phyloP scores from a whole-genome alignment of 768 basidiomycete genomes.

The Lactifluus echinatus region DNA sequence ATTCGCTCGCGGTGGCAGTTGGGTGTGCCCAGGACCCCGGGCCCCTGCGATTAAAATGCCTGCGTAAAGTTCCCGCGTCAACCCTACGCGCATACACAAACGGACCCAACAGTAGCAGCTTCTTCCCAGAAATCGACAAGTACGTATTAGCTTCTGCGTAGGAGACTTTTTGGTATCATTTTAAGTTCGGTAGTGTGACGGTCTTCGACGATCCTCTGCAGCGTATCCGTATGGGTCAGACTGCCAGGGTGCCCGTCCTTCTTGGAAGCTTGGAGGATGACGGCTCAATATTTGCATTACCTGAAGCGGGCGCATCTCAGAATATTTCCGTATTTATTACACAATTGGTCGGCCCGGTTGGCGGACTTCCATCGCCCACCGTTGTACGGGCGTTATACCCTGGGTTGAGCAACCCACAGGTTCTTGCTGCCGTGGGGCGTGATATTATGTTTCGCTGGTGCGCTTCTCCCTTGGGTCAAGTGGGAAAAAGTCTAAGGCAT shows the following conservation, averaged over 20 bases:
- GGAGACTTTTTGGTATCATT: neutral
- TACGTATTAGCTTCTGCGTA: neutral
- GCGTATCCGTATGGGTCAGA: constrained; percentile 1
- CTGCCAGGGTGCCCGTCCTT: constrained; percentile 2
- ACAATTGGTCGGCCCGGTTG: neutral
- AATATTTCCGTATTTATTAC: neutral
- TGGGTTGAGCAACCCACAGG: neutral
- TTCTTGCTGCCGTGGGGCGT: neutral
- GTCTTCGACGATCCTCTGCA: constrained; percentile 4
- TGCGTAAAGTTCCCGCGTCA: constrained; percentile 21
- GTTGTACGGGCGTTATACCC: neutral
- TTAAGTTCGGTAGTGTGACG: neutral
- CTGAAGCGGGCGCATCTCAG: neutral
- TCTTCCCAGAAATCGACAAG: constrained; percentile 6
- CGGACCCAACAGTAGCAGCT: neutral
- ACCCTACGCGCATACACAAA: constrained; percentile 18
- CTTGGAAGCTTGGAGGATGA: constrained; percentile 9
- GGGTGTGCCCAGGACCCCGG: constrained; percentile 22
- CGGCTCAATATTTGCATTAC: neutral
- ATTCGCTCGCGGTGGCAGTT: constrained; percentile 1
- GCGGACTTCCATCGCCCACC: neutral
- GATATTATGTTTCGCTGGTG: constrained; percentile 3
- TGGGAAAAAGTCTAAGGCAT: too few relatives aligned
- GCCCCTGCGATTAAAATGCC: constrained; percentile 21
- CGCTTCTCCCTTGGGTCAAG: neutral